Evolutionary conservation across 1,139 yeast species (phyloP).

Genomic region (Hansenula anomala): DNA sequence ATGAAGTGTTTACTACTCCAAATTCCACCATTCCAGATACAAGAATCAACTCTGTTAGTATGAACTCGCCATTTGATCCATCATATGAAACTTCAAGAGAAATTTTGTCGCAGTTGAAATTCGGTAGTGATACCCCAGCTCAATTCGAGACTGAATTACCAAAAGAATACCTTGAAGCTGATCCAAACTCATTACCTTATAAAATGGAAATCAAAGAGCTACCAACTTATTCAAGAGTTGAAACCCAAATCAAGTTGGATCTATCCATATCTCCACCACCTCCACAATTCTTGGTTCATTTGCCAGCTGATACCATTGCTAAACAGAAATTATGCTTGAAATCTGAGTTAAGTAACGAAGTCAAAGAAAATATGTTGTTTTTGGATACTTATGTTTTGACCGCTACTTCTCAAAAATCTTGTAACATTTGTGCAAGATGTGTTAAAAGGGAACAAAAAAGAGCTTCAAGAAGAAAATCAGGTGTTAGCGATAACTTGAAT

Average conservation of each 20-base stretch:
- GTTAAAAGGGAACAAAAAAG: slow-evolving; percentile 89
- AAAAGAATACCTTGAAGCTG: slow-evolving; percentile 18
- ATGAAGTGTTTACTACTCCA: slow-evolving; percentile 21
- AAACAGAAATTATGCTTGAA: slow-evolving; percentile 73
- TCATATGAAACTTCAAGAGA: slow-evolving; percentile 45
- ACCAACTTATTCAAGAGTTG: slow-evolving; percentile 84
- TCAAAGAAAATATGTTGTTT: slow-evolving; percentile 49
- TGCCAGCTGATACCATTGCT: slow-evolving; percentile 84
- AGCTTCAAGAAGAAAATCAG: slow-evolving; percentile 81
- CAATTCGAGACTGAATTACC: slow-evolving; percentile 19
- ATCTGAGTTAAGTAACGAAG: slow-evolving; percentile 36
- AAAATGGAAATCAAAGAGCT: slow-evolving; percentile 53
- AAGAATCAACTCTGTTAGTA: not conserved
- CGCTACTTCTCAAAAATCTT: slow-evolving; percentile 37
- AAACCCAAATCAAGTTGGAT: slow-evolving; percentile 83
- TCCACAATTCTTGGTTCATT: slow-evolving; percentile 60
- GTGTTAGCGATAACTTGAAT: slow-evolving; percentile 64
- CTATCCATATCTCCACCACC: slow-evolving; percentile 71
- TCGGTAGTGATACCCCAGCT: slow-evolving; percentile 37
- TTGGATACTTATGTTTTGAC: slow-evolving; percentile 68
- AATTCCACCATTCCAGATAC: slow-evolving; percentile 10
- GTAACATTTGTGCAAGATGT: slow-evolving; percentile 83
- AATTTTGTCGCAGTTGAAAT: slow-evolving; percentile 50
- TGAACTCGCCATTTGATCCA: slow-evolving; percentile 5
- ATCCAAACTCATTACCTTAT: slow-evolving; percentile 44